Evolutionary conservation across 768 basidiomycete genomes (phyloP).

Genomic region (Mycena olivaceomarginata): DNA sequence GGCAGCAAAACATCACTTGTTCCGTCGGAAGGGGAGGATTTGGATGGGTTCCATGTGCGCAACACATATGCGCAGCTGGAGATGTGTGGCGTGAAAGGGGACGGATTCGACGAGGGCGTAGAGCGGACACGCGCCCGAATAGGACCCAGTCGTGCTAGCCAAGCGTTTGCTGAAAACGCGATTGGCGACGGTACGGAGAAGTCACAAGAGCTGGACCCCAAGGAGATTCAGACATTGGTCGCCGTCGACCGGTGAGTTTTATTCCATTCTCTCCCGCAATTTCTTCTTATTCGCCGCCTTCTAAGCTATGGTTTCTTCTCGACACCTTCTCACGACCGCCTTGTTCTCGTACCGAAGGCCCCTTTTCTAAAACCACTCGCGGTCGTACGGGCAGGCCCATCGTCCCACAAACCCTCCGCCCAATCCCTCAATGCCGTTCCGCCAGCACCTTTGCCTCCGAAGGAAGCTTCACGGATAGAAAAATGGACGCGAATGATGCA

Average conservation of each 20-base stretch:
- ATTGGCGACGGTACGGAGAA: constrained; percentile 77
- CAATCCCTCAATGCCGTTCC: constrained; percentile 69
- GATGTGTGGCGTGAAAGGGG: constrained; percentile 91
- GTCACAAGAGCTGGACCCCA: constrained; percentile 78
- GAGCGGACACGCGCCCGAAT: constrained; percentile 92
- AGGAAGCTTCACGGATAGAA: constrained; percentile 85
- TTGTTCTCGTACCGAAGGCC: constrained; percentile 80
- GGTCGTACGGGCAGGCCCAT: constrained; percentile 65
- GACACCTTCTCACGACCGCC: constrained; percentile 87
- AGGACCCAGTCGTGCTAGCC: constrained; percentile 73
- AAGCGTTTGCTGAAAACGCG: constrained; percentile 74
- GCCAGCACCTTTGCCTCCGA: constrained; percentile 67
- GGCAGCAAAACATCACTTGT: constrained; percentile 77
- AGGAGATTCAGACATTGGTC: constrained; percentile 83
- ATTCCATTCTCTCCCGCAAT: neutral
- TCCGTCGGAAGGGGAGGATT: constrained; percentile 87
- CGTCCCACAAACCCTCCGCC: constrained; percentile 66
- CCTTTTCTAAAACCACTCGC: constrained; percentile 78
- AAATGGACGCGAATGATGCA: constrained; percentile 97
- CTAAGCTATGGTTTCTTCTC: constrained; percentile 94
- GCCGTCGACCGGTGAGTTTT: constrained; percentile 90
- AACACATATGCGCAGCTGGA: constrained; percentile 95
- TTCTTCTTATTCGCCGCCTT: constrained; percentile 12
- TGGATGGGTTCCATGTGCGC: constrained; percentile 89
- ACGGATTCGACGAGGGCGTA: constrained; percentile 95